phyloP scores from a whole-genome alignment of 179 eudicot genomes.

The Monotropa hypopitys region DNA sequence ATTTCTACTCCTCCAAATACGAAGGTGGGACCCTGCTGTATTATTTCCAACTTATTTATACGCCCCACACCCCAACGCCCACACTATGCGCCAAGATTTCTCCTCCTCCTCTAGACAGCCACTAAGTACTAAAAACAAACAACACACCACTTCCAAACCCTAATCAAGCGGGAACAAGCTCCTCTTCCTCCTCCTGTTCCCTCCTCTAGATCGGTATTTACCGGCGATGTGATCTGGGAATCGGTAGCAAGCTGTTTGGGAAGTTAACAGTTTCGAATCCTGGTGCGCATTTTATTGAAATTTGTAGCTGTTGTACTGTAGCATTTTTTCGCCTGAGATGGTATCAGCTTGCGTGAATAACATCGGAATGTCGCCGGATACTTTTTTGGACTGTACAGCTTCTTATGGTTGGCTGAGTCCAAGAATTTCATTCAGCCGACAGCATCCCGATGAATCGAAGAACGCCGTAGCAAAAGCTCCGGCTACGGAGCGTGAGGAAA shows the following conservation, averaged over 20 bases:
- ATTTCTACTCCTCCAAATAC: not conserved
- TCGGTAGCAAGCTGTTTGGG: not conserved
- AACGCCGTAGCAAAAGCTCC: not conserved
- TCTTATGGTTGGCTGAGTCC: conserved; percentile 51
- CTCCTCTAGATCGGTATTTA: conserved; percentile 4
- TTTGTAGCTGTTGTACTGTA: not conserved
- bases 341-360: conserved; percentile 77
- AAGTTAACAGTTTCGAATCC: not conserved
- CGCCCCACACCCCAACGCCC: not conserved
- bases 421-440: conserved; percentile 29
- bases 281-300: not conserved
- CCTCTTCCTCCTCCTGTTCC: not conserved
- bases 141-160: not conserved
- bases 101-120: no score
- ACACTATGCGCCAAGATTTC: not conserved
- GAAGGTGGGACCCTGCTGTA: not conserved
- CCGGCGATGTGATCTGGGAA: conserved; percentile 2
- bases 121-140: not conserved
- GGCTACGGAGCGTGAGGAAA: not conserved
- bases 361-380: conserved; percentile 39
- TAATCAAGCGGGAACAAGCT: not conserved
- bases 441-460: conserved; percentile 10
- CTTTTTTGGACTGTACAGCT: conserved; percentile 28
- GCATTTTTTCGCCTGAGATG: conserved; percentile 27
- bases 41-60: not conserved